A percentile compares a stretch with the other conserved stretches of the same genome.
Conservation (phyloP, 1,284 basidiomycete genomes). For the Ganoderma leucocontextum region DNA sequence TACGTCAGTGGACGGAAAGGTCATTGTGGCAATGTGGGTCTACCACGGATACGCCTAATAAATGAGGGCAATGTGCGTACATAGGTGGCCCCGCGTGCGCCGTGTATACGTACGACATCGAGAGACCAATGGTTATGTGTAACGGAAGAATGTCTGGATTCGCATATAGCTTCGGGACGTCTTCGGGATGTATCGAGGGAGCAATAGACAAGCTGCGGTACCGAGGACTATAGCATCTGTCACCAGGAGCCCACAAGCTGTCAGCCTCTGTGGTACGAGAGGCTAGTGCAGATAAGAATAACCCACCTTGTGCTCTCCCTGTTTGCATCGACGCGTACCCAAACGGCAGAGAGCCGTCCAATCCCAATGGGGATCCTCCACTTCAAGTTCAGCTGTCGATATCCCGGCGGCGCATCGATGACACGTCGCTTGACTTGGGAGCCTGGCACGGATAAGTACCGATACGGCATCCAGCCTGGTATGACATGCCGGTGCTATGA, state of each 20-base stretch:
- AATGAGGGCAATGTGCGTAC: neutral
- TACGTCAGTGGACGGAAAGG: constrained; percentile 8
- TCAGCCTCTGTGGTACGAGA: neutral
- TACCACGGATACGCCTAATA: neutral
- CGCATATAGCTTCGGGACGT: neutral
- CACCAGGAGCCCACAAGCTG: neutral
- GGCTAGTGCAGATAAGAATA: neutral
- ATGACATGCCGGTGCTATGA: constrained; percentile 7
- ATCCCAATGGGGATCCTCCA: neutral
- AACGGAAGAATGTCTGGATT: neutral
- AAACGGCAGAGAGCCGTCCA: neutral
- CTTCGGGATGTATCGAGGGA: constrained; percentile 1
- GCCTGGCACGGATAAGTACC: too few relatives aligned
- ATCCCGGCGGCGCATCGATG: neutral
- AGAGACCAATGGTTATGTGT: neutral
- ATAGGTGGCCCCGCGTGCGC: neutral
- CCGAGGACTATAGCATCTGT: neutral
- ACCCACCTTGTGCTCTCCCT: neutral
- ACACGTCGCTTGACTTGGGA: neutral
- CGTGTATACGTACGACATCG: neutral
- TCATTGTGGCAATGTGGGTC: neutral
- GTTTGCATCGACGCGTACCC: neutral
- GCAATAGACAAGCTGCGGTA: neutral
- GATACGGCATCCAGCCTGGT: neutral
- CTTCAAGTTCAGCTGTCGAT: neutral